A percentile compares a stretch with the other conserved stretches of the same genome.
Evolutionary conservation across 352 stramenopile species (phyloP).

Genomic region (Globisporangium paroecandrum): DNA sequence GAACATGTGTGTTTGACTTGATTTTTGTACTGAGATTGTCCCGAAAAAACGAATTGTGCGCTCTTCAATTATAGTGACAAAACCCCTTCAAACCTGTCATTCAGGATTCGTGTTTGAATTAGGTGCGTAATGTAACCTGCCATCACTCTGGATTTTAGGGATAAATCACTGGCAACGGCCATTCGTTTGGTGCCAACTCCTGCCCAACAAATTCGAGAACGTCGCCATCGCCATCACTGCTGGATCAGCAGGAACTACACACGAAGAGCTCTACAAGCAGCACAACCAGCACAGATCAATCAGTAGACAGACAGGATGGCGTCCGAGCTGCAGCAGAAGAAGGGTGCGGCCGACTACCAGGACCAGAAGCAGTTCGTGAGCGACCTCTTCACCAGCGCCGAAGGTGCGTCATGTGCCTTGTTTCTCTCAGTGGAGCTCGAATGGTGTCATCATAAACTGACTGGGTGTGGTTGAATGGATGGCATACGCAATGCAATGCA

Average conservation of each 20-base stretch:
- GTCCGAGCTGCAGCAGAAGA: conserved; percentile 47
- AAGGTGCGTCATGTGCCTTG: conserved; percentile 39
- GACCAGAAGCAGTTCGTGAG: conserved; percentile 76
- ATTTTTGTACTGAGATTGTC: too few species aligned
- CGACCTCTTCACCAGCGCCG: conserved; percentile 64
- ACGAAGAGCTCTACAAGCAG: conserved; percentile 1
- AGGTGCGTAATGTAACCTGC: too few species aligned
- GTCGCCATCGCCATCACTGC: background rate
- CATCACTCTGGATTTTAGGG: too few species aligned
- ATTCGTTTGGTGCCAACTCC: background rate
- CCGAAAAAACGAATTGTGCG: too few species aligned
- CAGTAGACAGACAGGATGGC: conserved; percentile 18
- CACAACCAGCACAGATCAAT: background rate
- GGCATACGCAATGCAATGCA: background rate
- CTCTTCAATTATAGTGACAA: too few species aligned
- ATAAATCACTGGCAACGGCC: too few species aligned
- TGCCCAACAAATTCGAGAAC: background rate
- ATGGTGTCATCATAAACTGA: background rate
- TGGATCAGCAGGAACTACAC: too few species aligned
- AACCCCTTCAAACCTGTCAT: too few species aligned
- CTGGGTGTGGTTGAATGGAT: background rate
- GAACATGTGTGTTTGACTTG: too few species aligned
- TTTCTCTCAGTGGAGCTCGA: background rate
- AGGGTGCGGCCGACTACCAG: conserved; percentile 68
- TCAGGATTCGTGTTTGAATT: too few species aligned